Evolutionary conservation across 2,329 filamentous ascomycete genomes (phyloP).

Genomic region (Stagonosporopsis tanaceti): DNA sequence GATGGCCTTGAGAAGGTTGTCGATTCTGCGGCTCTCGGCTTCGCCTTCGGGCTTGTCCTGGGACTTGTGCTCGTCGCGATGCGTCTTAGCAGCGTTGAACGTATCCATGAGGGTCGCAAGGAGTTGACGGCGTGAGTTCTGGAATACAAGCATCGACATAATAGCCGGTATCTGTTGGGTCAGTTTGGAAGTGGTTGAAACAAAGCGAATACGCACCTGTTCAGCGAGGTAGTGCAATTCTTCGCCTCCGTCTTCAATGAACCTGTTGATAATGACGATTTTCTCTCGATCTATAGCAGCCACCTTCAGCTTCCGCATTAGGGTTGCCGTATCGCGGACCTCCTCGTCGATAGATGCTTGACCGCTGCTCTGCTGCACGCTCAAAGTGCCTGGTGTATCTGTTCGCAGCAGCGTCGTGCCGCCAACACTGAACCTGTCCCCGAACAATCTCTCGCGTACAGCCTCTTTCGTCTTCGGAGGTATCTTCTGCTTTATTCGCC

Average conservation of each 20-base stretch:
- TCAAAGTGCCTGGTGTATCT: constrained; percentile 57
- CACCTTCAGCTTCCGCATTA: constrained; percentile 73
- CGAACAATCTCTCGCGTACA: constrained; percentile 44
- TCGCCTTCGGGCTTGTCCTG: constrained; percentile 55
- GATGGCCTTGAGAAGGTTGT: constrained; percentile 76
- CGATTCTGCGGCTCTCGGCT: constrained; percentile 61
- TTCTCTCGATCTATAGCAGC: constrained; percentile 90
- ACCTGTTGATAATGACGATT: constrained; percentile 81
- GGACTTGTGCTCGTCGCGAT: constrained; percentile 57
- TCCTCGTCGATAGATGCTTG: constrained; percentile 59
- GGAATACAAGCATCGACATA: constrained; percentile 82
- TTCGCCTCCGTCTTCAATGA: constrained; percentile 74
- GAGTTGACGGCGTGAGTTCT: constrained; percentile 81
- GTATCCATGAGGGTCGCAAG: constrained; percentile 70
- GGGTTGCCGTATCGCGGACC: constrained; percentile 69
- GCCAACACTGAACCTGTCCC: constrained; percentile 50
- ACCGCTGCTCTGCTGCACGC: constrained; percentile 28
- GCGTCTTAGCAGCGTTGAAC: constrained; percentile 62
- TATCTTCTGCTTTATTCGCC: constrained; percentile 71
- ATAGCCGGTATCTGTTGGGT: constrained; percentile 43
- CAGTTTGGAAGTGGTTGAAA: constrained; percentile 17
- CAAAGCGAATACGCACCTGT: constrained; percentile 50
- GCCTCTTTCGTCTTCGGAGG: constrained; percentile 45
- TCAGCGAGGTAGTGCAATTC: constrained; percentile 79
- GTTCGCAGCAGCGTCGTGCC: constrained; percentile 47